Base-by-base conservation (phyloP, 768 basidiomycete species). In the Pleurotus sapidus region DNA sequence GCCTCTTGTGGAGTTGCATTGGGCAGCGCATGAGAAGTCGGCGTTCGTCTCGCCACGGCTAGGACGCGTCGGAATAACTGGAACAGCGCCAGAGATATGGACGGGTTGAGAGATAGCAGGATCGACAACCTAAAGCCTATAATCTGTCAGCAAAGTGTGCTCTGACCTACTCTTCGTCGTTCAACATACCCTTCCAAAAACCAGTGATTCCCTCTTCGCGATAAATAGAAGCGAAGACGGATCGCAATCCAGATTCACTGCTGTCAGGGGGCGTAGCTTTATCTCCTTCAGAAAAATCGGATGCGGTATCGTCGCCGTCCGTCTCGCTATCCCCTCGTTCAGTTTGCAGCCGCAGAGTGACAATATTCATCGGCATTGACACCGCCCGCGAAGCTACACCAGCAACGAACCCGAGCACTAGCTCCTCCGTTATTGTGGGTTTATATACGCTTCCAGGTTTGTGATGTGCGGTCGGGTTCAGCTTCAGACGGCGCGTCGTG, bases 371-470 rank as follows among this genome's bases (percentile, higher is more conserved):
- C 0, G 84, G 86, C 5, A 78, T 81, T 0, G 83, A 79, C 12
- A 84, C 67, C 0, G 77, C 78, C 20, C 83, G 76, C 42, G 82
- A 83, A 1, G 78, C 74, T 11, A 86, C 75, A 20, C 85, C 84
- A 0, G 84, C 80, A 4, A 83, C 47, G 60, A 82, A 85, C 11
- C 85, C 85, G 0, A 85, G 69, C 0, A 76, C 61, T 1, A 88
- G 65, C 58, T 87, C 85, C 47, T 84, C 77, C 7, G 73, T 50
- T 17, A 81, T 30, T 0, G 65, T 63, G n/a, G 72, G 73, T 58
- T 74, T 75, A 49, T 74, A 68, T 34, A 58, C 23, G 39, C 39
- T 62, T 18, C 18, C 54, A 27, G 58, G 45, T 55, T 57, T 59
- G 34, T 40, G 25, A 15, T 45, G 47, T 17, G 49, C 42, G 11